Base-by-base conservation (phyloP, 106 monocot species). In the Platanthera zijinensis region DNA sequence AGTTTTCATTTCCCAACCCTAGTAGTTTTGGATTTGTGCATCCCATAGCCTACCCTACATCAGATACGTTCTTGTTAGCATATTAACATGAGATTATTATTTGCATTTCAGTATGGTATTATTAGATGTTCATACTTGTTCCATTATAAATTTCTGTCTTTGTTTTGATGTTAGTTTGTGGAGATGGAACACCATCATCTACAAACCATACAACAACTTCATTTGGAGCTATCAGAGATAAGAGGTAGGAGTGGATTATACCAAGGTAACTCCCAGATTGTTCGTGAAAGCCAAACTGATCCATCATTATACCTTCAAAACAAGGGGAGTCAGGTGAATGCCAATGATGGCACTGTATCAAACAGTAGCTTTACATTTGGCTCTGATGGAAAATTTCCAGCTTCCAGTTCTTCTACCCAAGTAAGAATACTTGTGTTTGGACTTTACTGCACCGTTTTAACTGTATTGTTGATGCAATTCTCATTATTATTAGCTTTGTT, bases 171-270 rank as follows among this genome's bases (percentile, higher is more conserved):
- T 66, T 76, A 99, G 97, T 99, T 80, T 86, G 83, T 78, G 18
- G 94, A 94, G 22, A 90, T 94, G 91, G 94, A 99, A 75, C 76
- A 81, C 50, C 86, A 90, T 86, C 87, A 87, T 88, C 57, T 94
- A 79, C 94, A 92, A 90, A 74, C 84, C 8, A 99, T 99, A 83
- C 97, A 90, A 51, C 97, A 90, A 59, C 93, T 94, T 77, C 97
- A 94, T 53, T 71, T 84, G 71, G 97, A 99, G 72, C 77, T 99
- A 72, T 82, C 87, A 79, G 87, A 87, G 69, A 81, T 81, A 46
- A 91, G 83, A 57, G 84, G 87, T 68, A 85, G 71, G 5, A 87
- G 71, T 81, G 87, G 78, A 51, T 28, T 51, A 51, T 70, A 77
- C 47, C 83, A 82, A 75, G 91, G 88, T 59, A 80, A 83, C 80